These are phyloP conservation scores for Suaeda aralocaspica DNA, from an alignment of 148 eudicot genomes.

Conservation along the genomic window DNA sequence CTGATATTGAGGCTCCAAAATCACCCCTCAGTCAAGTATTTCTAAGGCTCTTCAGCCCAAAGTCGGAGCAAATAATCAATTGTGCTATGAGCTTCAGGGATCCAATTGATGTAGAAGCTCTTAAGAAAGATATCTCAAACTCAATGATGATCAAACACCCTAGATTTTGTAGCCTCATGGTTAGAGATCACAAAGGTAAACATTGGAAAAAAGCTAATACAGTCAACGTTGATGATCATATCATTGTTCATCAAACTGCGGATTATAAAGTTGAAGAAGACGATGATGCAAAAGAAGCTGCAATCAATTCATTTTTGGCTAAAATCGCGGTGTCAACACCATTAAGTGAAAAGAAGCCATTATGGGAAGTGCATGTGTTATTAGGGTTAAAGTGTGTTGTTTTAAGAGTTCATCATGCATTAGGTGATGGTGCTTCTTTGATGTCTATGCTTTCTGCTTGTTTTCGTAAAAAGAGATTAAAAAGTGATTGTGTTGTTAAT, in stretches of 20 bases:
- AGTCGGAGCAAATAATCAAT: slow-evolving; percentile 41
- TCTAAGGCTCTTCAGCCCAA: slow-evolving; percentile 25
- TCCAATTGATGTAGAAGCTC: slow-evolving; percentile 36
- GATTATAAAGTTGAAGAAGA: background rate
- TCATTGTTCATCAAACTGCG: slow-evolving; percentile 18
- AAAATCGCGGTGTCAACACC: slow-evolving; percentile 51
- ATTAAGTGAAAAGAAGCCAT: slow-evolving; percentile 46
- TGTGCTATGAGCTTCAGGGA: slow-evolving; percentile 34
- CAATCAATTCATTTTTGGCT: slow-evolving; percentile 42
- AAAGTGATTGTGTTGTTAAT: background rate
- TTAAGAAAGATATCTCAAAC: slow-evolving; percentile 22
- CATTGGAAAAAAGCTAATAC: slow-evolving; percentile 43
- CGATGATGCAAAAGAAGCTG: slow-evolving; percentile 27
- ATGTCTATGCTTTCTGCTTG: slow-evolving; percentile 54
- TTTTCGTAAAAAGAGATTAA: slow-evolving; percentile 12
- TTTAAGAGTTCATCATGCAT: slow-evolving; percentile 58
- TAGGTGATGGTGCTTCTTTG: slow-evolving; percentile 70
- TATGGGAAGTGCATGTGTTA: slow-evolving; percentile 70
- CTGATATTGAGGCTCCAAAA: background rate
- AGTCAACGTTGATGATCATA: slow-evolving; percentile 59
- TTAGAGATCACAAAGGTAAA: slow-evolving; percentile 29
- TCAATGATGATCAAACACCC: slow-evolving; percentile 54
- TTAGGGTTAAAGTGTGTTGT: slow-evolving; percentile 45
- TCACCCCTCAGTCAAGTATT: slow-evolving; percentile 22
- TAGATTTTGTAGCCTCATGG: slow-evolving; percentile 61